Conservation (phyloP, 345 rosid species). For the Melaleuca quinquenervia region DNA sequence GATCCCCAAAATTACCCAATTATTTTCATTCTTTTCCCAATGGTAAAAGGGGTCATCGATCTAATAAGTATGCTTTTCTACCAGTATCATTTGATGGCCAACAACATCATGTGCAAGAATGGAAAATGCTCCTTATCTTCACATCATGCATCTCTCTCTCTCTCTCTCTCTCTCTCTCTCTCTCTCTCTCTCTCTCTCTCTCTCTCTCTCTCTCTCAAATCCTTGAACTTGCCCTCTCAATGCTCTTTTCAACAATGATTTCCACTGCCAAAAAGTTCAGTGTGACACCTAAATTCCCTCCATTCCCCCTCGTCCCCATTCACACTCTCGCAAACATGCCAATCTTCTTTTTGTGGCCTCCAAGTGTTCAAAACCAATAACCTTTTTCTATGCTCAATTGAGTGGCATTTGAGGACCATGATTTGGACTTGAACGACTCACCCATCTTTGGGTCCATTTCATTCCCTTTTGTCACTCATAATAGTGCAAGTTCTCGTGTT, state of each 20-base stretch:
- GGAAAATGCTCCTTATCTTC: constrained; percentile 47
- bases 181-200: constrained; percentile 2
- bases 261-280: constrained; percentile 29
- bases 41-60: neutral
- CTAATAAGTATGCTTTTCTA: neutral
- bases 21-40: neutral
- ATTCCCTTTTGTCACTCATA: neutral
- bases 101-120: constrained; percentile 56
- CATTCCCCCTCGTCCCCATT: neutral
- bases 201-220: constrained; percentile 1
- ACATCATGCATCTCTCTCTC: neutral
- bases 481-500: neutral
- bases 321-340: neutral
- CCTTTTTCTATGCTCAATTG: neutral
- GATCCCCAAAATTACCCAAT: neutral
- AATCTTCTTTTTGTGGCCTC: neutral
- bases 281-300: constrained; percentile 26
- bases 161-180: constrained; percentile 4
- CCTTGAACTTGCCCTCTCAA: constrained; percentile 11
- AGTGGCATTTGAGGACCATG: constrained; percentile 14
- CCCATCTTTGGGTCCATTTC: neutral
- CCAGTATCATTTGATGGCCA: constrained; percentile 46
- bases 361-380: neutral
- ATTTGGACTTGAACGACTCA: constrained; percentile 2
- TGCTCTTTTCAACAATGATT: constrained; percentile 17